Evolutionary conservation across 2,329 filamentous ascomycete genomes (phyloP).

Genomic region (Phyllosticta ampelicida): DNA sequence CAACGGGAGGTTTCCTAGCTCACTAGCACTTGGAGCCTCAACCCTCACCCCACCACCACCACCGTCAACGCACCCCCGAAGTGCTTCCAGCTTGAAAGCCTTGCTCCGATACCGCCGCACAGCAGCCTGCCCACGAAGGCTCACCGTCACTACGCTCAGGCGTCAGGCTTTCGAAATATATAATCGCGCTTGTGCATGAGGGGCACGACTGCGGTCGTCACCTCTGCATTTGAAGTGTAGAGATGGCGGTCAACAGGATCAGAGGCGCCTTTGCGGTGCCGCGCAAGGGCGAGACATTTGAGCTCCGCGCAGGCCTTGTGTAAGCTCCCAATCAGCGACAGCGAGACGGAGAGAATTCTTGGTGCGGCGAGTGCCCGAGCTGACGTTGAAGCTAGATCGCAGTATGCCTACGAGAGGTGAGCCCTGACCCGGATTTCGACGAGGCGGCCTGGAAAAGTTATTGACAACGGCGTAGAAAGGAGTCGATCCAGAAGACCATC

Average conservation of each 20-base stretch:
- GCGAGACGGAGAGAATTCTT: not conserved
- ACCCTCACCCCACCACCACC: not conserved
- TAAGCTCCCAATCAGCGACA: slow-evolving; percentile 23
- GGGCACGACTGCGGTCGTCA: slow-evolving; percentile 23
- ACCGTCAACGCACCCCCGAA: not conserved
- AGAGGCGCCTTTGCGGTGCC: slow-evolving; percentile 86
- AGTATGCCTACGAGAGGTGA: slow-evolving; percentile 92
- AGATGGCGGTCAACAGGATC: slow-evolving; percentile 93
- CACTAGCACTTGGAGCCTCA: not conserved
- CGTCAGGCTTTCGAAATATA: slow-evolving; percentile 9
- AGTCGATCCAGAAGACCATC: slow-evolving; percentile 98
- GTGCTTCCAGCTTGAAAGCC: not conserved
- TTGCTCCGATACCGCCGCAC: slow-evolving; percentile 2
- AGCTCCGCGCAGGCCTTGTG: slow-evolving; percentile 85
- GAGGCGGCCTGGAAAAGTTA: not conserved
- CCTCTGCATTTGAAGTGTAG: slow-evolving; percentile 22
- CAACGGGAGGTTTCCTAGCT: slow-evolving; percentile 1
- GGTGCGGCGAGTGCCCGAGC: slow-evolving; percentile 7
- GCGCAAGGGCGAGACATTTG: slow-evolving; percentile 95
- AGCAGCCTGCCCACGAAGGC: not conserved
- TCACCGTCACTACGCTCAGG: slow-evolving; percentile 11
- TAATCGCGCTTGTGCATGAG: slow-evolving; percentile 19
- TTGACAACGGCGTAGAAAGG: slow-evolving; percentile 53
- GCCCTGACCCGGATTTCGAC: slow-evolving; percentile 8
- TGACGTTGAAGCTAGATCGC: slow-evolving; percentile 52